Evolutionary conservation across 129 eudicot genomes (phyloP).

Genomic region (Arctium minus): DNA sequence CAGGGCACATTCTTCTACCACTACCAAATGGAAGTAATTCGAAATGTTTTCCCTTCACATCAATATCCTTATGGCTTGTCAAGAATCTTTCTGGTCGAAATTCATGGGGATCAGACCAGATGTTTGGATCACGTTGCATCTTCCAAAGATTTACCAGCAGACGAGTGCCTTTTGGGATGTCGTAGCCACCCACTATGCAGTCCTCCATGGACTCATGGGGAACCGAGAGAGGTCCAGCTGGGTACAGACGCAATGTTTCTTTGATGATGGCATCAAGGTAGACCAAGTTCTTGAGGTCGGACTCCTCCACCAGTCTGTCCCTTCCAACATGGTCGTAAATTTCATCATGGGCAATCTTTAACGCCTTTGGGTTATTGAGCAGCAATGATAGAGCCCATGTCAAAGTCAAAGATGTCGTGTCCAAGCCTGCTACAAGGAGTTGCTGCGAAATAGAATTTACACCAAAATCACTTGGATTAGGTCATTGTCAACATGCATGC

Average conservation of each 20-base stretch:
- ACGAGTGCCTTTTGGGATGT: conserved; percentile 34
- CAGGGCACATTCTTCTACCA: conserved; percentile 34
- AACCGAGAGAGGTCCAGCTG: conserved; percentile 23
- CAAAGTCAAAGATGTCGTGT: conserved; percentile 10
- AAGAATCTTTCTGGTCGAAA: conserved; percentile 34
- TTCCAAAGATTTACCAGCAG: conserved; percentile 29
- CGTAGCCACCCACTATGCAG: conserved; percentile 31
- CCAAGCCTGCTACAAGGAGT: conserved; percentile 9
- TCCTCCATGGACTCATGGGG: conserved; percentile 26
- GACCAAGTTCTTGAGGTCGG: conserved; percentile 32
- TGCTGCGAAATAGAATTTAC: neutral
- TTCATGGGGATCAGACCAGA: conserved; percentile 20
- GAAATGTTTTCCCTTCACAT: conserved; percentile 23
- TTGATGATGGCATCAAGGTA: conserved; percentile 29
- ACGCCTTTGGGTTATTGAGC: conserved; percentile 18
- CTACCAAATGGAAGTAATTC: conserved; percentile 31
- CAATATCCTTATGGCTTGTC: conserved; percentile 18
- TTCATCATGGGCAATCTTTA: conserved; percentile 13
- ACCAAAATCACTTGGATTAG: neutral
- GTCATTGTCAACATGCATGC: neutral
- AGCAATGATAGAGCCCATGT: conserved; percentile 34
- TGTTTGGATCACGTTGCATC: conserved; percentile 20
- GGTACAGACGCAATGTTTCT: conserved; percentile 36
- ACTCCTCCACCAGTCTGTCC: conserved; percentile 31
- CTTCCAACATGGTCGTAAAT: conserved; percentile 24